Evolutionary conservation across 352 stramenopile species (phyloP).

Genomic region (Globisporangium iwayamae): DNA sequence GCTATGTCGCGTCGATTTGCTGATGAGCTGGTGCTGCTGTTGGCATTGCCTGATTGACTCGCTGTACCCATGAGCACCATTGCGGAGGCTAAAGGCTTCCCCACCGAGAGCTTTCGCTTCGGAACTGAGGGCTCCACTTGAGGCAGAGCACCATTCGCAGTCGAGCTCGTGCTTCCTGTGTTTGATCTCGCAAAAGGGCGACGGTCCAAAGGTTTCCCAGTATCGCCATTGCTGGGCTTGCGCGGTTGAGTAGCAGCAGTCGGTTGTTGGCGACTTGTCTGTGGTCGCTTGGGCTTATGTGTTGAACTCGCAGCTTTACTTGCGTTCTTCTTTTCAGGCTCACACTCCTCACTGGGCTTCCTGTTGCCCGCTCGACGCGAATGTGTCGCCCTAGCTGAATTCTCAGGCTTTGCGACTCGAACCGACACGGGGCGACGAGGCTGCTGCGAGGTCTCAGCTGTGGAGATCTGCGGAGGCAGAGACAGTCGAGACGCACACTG

Average conservation of each 20-base stretch:
- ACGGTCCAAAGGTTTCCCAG: background rate
- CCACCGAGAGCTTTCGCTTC: constrained; percentile 4
- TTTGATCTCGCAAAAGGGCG: constrained; percentile 3
- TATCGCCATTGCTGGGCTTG: constrained; percentile 5
- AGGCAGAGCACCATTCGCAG: background rate
- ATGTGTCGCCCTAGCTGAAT: background rate
- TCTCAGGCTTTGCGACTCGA: background rate
- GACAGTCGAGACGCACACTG: background rate
- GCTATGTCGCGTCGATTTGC: background rate
- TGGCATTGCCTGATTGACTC: background rate
- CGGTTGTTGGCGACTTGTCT: background rate
- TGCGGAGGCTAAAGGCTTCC: constrained; percentile 2
- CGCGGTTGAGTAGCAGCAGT: background rate
- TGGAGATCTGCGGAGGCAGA: background rate
- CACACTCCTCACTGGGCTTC: background rate
- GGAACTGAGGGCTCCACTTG: constrained; percentile 1
- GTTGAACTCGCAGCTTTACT: background rate
- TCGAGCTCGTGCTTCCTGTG: background rate
- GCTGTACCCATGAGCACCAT: constrained; percentile 15
- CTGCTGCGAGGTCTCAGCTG: background rate
- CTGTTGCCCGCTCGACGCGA: background rate
- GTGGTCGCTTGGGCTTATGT: background rate
- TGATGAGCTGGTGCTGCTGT: background rate
- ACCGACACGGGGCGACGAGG: constrained; percentile 9
- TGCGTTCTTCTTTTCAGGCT: background rate